phyloP scores from a whole-genome alignment of 1,284 basidiomycete species.

The Puccinia horiana region DNA sequence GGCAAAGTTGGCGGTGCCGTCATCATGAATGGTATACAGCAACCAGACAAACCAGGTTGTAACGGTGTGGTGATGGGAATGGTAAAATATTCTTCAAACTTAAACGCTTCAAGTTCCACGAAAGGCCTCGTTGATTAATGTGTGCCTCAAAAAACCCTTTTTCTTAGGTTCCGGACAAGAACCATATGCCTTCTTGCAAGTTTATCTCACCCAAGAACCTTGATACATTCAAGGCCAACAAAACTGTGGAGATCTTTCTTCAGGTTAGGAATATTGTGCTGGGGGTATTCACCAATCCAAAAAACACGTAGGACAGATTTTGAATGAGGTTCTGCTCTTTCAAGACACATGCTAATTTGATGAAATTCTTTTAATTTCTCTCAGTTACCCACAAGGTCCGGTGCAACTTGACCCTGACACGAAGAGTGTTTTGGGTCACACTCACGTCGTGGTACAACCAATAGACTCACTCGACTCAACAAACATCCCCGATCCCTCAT shows the following conservation, averaged over 20 bases:
- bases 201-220: constrained; percentile 37
- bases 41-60: constrained; percentile 26
- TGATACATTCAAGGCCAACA: not conserved
- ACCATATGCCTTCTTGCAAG: constrained; percentile 35
- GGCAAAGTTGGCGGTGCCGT: constrained; percentile 15
- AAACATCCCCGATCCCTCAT: constrained; percentile 29
- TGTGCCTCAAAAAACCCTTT: not conserved
- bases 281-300: constrained; percentile 45
- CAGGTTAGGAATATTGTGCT: constrained; percentile 4
- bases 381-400: constrained; percentile 30
- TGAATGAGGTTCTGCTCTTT: not conserved
- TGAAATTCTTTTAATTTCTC: not conserved
- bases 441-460: constrained; percentile 20
- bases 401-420: constrained; percentile 34
- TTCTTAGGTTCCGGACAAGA: constrained; percentile 27
- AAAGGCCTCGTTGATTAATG: not conserved
- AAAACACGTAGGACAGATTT: constrained; percentile 34
- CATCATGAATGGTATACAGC: constrained; percentile 44
- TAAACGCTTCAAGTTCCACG: not conserved
- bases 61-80: constrained; percentile 46
- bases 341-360: not conserved
- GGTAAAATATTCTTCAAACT: constrained; percentile 10
- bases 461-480: constrained; percentile 25
- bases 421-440: constrained; percentile 30
- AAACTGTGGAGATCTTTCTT: not conserved